These are phyloP conservation scores for Wallacemonas sp. DNA, from an alignment of 208 protist genomes.

Conservation along the genomic window DNA sequence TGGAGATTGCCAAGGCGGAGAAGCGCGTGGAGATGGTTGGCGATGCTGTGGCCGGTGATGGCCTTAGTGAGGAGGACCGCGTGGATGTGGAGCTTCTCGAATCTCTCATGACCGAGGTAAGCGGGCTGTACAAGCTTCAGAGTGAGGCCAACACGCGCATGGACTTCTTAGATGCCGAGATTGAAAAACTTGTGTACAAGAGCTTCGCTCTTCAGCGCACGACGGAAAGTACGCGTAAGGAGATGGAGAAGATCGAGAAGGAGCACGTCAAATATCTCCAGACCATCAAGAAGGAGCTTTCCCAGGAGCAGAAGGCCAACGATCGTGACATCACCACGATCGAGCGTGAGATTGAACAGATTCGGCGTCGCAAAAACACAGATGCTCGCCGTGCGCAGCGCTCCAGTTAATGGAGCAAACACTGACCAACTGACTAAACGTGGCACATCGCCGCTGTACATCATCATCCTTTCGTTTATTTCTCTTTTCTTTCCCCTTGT, in stretches of 20 bases:
- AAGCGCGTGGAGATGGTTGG: slow-evolving; percentile 76
- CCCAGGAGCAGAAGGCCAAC: slow-evolving; percentile 46
- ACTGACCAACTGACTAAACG: no score
- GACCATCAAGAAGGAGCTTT: slow-evolving; percentile 47
- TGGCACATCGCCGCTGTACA: no score
- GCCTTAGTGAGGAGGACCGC: slow-evolving; percentile 46
- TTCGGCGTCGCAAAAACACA: slow-evolving; percentile 17
- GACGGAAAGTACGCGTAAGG: slow-evolving; percentile 42
- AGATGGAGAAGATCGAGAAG: slow-evolving; percentile 58
- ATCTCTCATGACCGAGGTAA: slow-evolving; percentile 55
- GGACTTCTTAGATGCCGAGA: slow-evolving; percentile 57
- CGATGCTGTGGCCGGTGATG: slow-evolving; percentile 60
- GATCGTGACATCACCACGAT: slow-evolving; percentile 43
- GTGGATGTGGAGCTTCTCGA: slow-evolving; percentile 71
- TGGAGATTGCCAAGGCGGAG: slow-evolving; percentile 74
- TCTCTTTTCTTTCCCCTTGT: not conserved
- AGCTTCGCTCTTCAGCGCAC: slow-evolving; percentile 48
- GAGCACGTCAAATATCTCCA: slow-evolving; percentile 51
- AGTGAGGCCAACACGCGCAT: slow-evolving; percentile 41
- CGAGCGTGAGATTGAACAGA: slow-evolving; percentile 46
- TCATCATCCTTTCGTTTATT: not conserved
- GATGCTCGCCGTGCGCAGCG: not conserved
- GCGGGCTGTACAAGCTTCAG: slow-evolving; percentile 49
- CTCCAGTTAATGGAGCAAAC: no score
- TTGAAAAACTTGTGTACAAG: slow-evolving; percentile 62